Evolutionary conservation across 306 rosid species (phyloP).

Genomic region (Sophora flavescens): DNA sequence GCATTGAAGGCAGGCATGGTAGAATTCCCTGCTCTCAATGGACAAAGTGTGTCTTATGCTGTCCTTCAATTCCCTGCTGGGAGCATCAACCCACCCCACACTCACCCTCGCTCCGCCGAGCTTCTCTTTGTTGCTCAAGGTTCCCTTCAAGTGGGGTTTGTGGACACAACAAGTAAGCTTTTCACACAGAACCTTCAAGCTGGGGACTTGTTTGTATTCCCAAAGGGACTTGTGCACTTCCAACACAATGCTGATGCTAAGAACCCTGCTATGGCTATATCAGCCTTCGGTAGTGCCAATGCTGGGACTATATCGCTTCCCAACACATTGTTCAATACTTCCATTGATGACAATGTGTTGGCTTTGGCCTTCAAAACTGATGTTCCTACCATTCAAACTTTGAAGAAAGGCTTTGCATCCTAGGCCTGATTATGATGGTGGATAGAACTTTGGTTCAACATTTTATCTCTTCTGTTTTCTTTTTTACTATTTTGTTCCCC

Average conservation of each 20-base stretch:
- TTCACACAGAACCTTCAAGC: constrained; percentile 51
- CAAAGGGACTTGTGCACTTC: constrained; percentile 65
- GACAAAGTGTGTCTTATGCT: constrained; percentile 73
- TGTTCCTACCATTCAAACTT: constrained; percentile 51
- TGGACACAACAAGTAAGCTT: constrained; percentile 62
- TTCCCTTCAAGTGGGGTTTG: constrained; percentile 58
- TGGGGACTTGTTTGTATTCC: constrained; percentile 62
- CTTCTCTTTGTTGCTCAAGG: constrained; percentile 52
- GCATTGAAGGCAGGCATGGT: constrained; percentile 47
- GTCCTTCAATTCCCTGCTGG: constrained; percentile 51
- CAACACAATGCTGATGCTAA: constrained; percentile 50
- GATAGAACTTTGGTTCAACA: constrained; percentile 1
- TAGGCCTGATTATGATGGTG: neutral
- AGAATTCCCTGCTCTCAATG: constrained; percentile 61
- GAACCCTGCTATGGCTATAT: constrained; percentile 41
- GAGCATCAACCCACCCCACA: constrained; percentile 61
- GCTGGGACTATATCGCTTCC: constrained; percentile 59
- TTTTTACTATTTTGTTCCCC: no score
- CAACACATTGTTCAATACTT: constrained; percentile 45
- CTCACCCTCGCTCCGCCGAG: constrained; percentile 66
- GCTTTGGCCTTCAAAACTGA: constrained; percentile 70
- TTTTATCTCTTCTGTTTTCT: neutral
- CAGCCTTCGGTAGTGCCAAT: constrained; percentile 67
- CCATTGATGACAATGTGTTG: constrained; percentile 60
- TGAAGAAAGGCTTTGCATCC: constrained; percentile 58